phyloP scores from a whole-genome alignment of 2,329 filamentous ascomycete species.

The Ustulina deusta region DNA sequence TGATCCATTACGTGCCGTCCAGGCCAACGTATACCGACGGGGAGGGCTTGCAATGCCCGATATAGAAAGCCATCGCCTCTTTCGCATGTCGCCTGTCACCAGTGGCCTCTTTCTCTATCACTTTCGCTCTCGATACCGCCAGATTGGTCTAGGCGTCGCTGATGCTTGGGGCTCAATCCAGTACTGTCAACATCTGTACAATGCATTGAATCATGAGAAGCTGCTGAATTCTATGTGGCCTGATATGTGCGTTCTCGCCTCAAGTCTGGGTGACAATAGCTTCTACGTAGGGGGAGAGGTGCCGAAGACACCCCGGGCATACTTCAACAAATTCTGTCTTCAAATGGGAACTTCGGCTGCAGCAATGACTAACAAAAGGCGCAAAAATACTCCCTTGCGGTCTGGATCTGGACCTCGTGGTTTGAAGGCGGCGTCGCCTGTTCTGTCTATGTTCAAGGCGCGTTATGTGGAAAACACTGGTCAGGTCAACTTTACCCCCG shows the following conservation, averaged over 20 bases:
- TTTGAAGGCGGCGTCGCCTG: slow-evolving; percentile 49
- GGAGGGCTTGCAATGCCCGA: background rate
- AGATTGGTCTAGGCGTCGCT: slow-evolving; percentile 51
- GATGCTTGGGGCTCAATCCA: slow-evolving; percentile 57
- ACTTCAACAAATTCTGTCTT: slow-evolving; percentile 54
- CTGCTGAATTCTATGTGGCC: slow-evolving; percentile 50
- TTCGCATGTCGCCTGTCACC: slow-evolving; percentile 54
- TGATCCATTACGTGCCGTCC: slow-evolving; percentile 44
- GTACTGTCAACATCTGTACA: slow-evolving; percentile 57
- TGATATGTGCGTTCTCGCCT: slow-evolving; percentile 55
- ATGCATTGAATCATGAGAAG: slow-evolving; percentile 52
- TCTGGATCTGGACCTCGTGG: slow-evolving; percentile 50
- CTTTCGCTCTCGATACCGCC: slow-evolving; percentile 50
- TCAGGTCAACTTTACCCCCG: slow-evolving; percentile 49
- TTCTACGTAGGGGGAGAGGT: slow-evolving; percentile 54
- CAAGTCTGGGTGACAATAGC: slow-evolving; percentile 47
- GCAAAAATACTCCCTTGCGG: slow-evolving; percentile 29
- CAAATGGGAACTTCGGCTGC: slow-evolving; percentile 54
- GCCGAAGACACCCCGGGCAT: slow-evolving; percentile 51
- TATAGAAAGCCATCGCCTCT: slow-evolving; percentile 46
- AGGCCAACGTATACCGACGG: slow-evolving; percentile 20
- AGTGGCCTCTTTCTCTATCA: slow-evolving; percentile 55
- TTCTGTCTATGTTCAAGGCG: slow-evolving; percentile 54
- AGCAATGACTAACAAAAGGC: slow-evolving; percentile 45
- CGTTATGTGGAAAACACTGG: slow-evolving; percentile 48